A percentile compares a stretch with the other conserved stretches of the same genome.
Evolutionary conservation across 306 rosid species (phyloP).

Genomic region (Malus fusca): DNA sequence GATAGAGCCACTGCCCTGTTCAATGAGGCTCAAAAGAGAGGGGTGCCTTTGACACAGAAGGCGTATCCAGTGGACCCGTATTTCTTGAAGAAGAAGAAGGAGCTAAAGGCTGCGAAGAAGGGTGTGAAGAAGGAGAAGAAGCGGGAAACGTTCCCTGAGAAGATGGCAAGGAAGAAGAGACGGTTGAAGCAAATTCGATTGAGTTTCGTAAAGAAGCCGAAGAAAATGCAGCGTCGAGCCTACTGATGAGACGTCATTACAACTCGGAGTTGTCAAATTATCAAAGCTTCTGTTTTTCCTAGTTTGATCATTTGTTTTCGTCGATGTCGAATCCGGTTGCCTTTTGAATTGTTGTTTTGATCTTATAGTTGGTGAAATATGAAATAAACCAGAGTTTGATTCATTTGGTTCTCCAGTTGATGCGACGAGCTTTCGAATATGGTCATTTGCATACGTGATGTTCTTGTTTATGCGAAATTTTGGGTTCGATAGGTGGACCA

Average conservation of each 20-base stretch:
- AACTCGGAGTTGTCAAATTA: background rate
- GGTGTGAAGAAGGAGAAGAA: slow-evolving; percentile 53
- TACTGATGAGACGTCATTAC: background rate
- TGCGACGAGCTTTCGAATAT: background rate
- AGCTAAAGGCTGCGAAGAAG: slow-evolving; percentile 39
- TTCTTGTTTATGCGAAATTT: background rate
- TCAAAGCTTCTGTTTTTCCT: background rate
- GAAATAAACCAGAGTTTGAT: background rate
- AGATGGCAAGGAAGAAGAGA: slow-evolving; percentile 88
- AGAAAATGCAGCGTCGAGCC: slow-evolving; percentile 30
- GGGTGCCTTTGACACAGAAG: slow-evolving; percentile 35
- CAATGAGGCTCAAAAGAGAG: slow-evolving; percentile 46
- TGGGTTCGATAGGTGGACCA: fast-evolving
- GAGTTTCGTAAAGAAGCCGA: slow-evolving; percentile 75
- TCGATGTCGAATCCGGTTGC: background rate
- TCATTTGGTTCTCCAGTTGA: background rate
- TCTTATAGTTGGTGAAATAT: background rate
- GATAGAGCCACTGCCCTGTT: slow-evolving; percentile 60
- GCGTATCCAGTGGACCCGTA: slow-evolving; percentile 53
- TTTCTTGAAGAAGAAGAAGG: slow-evolving; percentile 42
- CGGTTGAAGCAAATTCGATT: slow-evolving; percentile 68
- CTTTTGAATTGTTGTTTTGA: background rate
- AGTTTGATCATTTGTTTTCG: background rate
- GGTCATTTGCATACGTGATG: background rate
- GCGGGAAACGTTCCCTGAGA: slow-evolving; percentile 79